phyloP scores from a whole-genome alignment of 2,329 filamentous ascomycete genomes.

The Ceratocystiopsis sp. region DNA sequence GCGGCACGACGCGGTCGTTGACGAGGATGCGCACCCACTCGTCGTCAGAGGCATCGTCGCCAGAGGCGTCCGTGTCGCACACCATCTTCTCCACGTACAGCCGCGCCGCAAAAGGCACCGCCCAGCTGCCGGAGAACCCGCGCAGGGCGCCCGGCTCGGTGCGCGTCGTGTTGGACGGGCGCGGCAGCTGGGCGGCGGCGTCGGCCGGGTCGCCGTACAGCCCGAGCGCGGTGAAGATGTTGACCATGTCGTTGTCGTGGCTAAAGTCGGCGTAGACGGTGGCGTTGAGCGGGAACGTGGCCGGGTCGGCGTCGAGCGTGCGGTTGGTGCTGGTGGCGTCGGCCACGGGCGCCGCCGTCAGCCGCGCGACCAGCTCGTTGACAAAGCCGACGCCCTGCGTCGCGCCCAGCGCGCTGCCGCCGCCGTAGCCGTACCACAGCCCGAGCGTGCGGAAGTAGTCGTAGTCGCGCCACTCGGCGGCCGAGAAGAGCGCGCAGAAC shows the following conservation, averaged over 20 bases:
- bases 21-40: slow-evolving; percentile 66
- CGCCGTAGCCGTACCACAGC: slow-evolving; percentile 72
- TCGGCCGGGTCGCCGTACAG: slow-evolving; percentile 44
- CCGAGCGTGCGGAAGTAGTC: slow-evolving; percentile 65
- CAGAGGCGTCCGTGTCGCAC: slow-evolving; percentile 28
- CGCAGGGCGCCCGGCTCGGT: slow-evolving; percentile 33
- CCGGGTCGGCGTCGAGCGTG: slow-evolving; percentile 50
- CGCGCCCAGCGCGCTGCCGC: slow-evolving; percentile 61
- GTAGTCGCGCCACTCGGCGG: slow-evolving; percentile 58
- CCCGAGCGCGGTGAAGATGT: slow-evolving; percentile 59
- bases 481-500: slow-evolving; percentile 63
- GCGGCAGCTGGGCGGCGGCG: slow-evolving; percentile 4
- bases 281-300: slow-evolving; percentile 56
- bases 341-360: slow-evolving; percentile 50
- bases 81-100: slow-evolving; percentile 79
- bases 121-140: slow-evolving; percentile 62
- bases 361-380: slow-evolving; percentile 71
- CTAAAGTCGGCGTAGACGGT: slow-evolving; percentile 75
- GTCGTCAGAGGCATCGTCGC: slow-evolving; percentile 23
- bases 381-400: slow-evolving; percentile 77
- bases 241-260: slow-evolving; percentile 77
- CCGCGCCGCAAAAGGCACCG: slow-evolving; percentile 64
- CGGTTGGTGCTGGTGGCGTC: slow-evolving; percentile 63
- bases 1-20: slow-evolving; percentile 64
- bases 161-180: slow-evolving; percentile 34